Evolutionary conservation across 345 rosid species (phyloP), one percentile per base, ranked within the genome.

Genomic region (Rhodamnia rubescens): DNA sequence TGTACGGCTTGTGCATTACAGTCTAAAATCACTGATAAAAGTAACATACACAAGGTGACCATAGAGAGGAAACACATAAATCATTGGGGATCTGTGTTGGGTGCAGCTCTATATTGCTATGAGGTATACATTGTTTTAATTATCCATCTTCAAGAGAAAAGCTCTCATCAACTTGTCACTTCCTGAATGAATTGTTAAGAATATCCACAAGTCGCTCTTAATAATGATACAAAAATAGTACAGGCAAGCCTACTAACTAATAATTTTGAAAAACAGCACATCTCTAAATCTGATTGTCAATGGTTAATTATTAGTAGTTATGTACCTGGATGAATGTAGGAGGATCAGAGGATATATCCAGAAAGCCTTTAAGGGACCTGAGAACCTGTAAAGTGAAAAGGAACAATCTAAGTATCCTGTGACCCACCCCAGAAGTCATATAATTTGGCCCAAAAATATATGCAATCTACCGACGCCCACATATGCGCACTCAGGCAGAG

Each of bases 321-420:
- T 84, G 54, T 78, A 91, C 93, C 92, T 95, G 95, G 87, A 93
- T 87, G 82, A 94, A 86, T 8, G 95, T 90, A 49, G 92, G 53
- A 16, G 94, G 88, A 84, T 90, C 91, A 54, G 90, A 36, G 24
- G 88, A 85, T 61, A 90, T 84, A 82, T 88, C 85, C 83, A 92
- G 88, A 83, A 74, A 88, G 83, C 86, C 87, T 36, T 69, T 86
- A 22, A 94, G 90, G 56, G 91, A 88, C 50, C 89, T 89, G 29
- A 83, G 87, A 82, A 95, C 56, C 95, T 93, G 88, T 24, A 27
- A 85, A 12, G 36, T 24, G 24, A 52, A 82, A 47, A 44, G 32
- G 78, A 49, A 51, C 27, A 52, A 51, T 9, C 36, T 42, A 15
- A 61, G 55, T 16, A 6, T 53, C 84, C 44, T 29, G 74, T 27